A percentile compares a stretch with the other conserved stretches of the same genome.
Conservation (phyloP, 768 basidiomycete genomes). For the Wakefieldia striispora region DNA sequence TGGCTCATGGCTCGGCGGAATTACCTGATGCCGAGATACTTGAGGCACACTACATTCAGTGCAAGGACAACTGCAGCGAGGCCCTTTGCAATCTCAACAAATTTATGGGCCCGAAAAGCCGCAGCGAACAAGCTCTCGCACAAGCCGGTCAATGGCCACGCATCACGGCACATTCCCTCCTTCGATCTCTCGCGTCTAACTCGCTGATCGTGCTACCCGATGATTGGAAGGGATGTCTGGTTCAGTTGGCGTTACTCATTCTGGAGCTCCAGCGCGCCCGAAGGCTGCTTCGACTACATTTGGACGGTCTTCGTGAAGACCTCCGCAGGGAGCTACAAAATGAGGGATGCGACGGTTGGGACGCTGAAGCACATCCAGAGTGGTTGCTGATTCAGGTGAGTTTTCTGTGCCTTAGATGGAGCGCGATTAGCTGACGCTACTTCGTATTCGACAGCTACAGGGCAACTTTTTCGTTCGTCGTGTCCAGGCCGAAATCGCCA, state of each 20-base stretch:
- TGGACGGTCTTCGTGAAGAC: slow-evolving; percentile 27
- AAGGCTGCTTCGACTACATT: slow-evolving; percentile 30
- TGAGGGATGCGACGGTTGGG: slow-evolving; percentile 20
- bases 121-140: slow-evolving; percentile 16
- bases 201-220: slow-evolving; percentile 12
- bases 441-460: slow-evolving; percentile 37
- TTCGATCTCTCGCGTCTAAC: slow-evolving; percentile 30
- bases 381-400: slow-evolving; percentile 47
- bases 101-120: slow-evolving; percentile 12
- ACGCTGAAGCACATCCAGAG: slow-evolving; percentile 28
- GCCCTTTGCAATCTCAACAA: not conserved
- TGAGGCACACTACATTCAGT: slow-evolving; percentile 5
- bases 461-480: slow-evolving; percentile 42
- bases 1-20: not conserved
- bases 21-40: slow-evolving; percentile 4
- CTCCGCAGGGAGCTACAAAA: slow-evolving; percentile 29
- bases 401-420: not conserved
- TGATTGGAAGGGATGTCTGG: slow-evolving; percentile 33
- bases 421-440: no score
- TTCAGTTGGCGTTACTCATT: slow-evolving; percentile 26
- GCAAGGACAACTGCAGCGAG: slow-evolving; percentile 3
- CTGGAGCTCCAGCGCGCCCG: slow-evolving; percentile 38
- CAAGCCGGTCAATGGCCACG: slow-evolving; percentile 38
- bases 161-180: slow-evolving; percentile 29
- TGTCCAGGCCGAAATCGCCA: slow-evolving; percentile 41